These are phyloP conservation scores for Blechomonas ayalai DNA, from an alignment of 208 protist genomes.

Conservation along the genomic window DNA sequence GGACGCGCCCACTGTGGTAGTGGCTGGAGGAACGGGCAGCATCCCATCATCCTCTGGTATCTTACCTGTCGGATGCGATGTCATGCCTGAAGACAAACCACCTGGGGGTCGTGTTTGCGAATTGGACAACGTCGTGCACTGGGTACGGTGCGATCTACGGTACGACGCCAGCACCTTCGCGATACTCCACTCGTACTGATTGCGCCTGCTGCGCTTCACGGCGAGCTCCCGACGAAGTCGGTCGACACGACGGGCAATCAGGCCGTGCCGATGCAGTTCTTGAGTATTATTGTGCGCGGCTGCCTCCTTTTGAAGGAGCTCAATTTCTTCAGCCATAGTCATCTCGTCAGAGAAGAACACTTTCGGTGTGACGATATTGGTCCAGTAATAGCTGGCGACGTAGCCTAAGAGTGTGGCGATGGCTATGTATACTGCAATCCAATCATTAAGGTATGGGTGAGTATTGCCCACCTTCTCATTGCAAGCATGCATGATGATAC, in stretches of 20 bases:
- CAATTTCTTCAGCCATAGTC: conserved; percentile 24
- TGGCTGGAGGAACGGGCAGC: not conserved
- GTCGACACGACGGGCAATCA: conserved; percentile 17
- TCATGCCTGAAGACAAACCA: too few species aligned
- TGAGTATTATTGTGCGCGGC: conserved; percentile 15
- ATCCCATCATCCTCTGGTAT: not conserved
- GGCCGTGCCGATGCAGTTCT: conserved; percentile 28
- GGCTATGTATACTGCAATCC: conserved; percentile 18
- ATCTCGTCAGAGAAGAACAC: conserved; percentile 39
- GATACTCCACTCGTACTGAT: conserved; percentile 4
- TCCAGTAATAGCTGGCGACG: conserved; percentile 29
- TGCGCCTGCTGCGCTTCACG: conserved; percentile 15
- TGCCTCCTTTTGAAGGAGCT: conserved; percentile 24
- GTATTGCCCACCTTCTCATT: too few species aligned
- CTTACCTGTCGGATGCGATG: too few species aligned
- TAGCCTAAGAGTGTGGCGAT: conserved; percentile 22
- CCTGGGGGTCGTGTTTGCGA: too few species aligned
- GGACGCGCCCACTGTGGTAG: too few species aligned
- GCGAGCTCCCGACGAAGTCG: conserved; percentile 23
- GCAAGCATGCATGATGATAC: too few species aligned
- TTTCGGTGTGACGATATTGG: conserved; percentile 13
- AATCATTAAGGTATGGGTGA: conserved; percentile 6
- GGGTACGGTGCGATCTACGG: too few species aligned
- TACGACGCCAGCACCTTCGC: too few species aligned
- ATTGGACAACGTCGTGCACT: too few species aligned